These are phyloP conservation scores for Lichenothelia convexa DNA, from an alignment of 495 filamentous ascomycete species.

Conservation along the genomic window DNA sequence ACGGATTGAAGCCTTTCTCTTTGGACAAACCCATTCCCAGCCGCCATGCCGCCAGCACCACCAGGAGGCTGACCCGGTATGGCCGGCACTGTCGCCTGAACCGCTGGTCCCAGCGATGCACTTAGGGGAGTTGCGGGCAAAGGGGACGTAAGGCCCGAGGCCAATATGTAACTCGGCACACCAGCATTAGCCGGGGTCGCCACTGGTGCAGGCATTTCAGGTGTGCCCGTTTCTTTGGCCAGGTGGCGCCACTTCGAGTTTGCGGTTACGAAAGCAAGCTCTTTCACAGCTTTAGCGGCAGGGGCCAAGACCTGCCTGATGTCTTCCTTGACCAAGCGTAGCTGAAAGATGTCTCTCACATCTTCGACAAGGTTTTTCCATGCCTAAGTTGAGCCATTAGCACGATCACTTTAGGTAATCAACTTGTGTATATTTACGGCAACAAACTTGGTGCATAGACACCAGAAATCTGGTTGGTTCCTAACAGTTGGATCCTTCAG, in stretches of 20 bases:
- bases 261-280: conserved; percentile 54
- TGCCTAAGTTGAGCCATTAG: conserved; percentile 23
- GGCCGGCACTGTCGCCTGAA: conserved; percentile 9
- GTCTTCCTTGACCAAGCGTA: conserved; percentile 38
- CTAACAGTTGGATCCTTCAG: conserved; percentile 61
- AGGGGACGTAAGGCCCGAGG: background rate
- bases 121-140: conserved; percentile 12
- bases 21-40: too few species aligned
- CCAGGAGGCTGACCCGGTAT: background rate
- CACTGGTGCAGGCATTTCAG: too few species aligned
- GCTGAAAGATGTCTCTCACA: conserved; percentile 42
- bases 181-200: conserved; percentile 1
- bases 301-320: conserved; percentile 54
- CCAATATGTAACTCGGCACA: background rate
- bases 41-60: too few species aligned
- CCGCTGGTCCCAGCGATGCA: conserved; percentile 12
- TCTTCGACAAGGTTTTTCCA: conserved; percentile 56
- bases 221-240: conserved; percentile 7
- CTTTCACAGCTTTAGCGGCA: conserved; percentile 56
- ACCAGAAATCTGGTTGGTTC: conserved; percentile 66
- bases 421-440: conserved; percentile 17
- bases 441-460: conserved; percentile 58
- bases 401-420: conserved; percentile 2
- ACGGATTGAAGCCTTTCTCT: too few species aligned
- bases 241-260: conserved; percentile 55